A percentile compares a stretch with the other conserved stretches of the same genome.
Conservation (phyloP, 768 basidiomycete genomes). For the Tylopilus vinaceipallidus region DNA sequence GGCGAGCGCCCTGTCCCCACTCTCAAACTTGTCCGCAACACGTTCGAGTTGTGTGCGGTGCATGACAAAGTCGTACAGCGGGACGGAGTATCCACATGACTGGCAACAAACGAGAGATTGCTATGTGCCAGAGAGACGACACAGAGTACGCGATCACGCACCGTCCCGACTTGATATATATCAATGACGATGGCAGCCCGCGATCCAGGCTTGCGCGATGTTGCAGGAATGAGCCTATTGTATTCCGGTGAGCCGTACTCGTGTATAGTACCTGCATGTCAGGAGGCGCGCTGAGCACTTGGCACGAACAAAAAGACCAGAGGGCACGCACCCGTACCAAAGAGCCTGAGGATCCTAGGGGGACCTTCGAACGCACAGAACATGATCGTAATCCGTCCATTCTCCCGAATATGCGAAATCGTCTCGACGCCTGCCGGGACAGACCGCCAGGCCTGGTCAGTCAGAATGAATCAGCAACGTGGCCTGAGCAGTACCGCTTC, state of each 20-base stretch:
- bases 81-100: slow-evolving; percentile 70
- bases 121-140: neutral
- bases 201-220: slow-evolving; percentile 53
- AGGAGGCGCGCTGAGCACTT: neutral
- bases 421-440: slow-evolving; percentile 50
- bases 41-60: slow-evolving; percentile 54
- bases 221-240: slow-evolving; percentile 46
- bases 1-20: slow-evolving; percentile 32
- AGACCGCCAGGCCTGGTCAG: neutral
- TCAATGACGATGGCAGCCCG: slow-evolving; percentile 60
- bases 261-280: slow-evolving; percentile 48
- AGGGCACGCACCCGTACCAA: slow-evolving; percentile 47
- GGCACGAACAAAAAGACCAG: neutral
- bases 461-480: neutral
- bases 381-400: slow-evolving; percentile 60
- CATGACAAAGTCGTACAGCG: slow-evolving; percentile 55
- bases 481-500: slow-evolving; percentile 47
- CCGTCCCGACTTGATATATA: slow-evolving; percentile 54
- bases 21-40: slow-evolving; percentile 40
- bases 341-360: slow-evolving; percentile 56
- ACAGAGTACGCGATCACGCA: slow-evolving; percentile 18
- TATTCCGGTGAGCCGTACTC: slow-evolving; percentile 67
- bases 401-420: slow-evolving; percentile 60
- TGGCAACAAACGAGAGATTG: slow-evolving; percentile 25
- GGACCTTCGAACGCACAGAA: slow-evolving; percentile 63